Percentiles rank a stretch among this genome's conserved stretches.
phyloP scores from a whole-genome alignment of 2,329 filamentous ascomycete genomes.

The Fusarium liriodendri region DNA sequence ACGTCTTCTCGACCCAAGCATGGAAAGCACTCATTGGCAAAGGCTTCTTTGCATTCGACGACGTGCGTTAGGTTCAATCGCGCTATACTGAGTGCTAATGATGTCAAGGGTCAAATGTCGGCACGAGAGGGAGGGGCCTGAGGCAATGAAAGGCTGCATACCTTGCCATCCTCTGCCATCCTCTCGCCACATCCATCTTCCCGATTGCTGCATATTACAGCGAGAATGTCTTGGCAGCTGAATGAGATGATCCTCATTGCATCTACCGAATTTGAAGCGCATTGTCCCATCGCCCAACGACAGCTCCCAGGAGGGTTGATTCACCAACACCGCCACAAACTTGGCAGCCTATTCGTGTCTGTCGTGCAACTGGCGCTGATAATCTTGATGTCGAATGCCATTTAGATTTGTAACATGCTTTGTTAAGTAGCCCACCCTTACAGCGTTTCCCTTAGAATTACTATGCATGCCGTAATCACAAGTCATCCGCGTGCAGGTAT shows the following conservation, averaged over 20 bases:
- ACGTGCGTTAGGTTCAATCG: no score
- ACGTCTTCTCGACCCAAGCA: no score
- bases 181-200: background rate
- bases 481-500: background rate
- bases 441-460: accelerated
- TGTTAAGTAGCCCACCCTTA: background rate
- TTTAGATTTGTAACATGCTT: background rate
- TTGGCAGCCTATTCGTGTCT: background rate
- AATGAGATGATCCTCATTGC: background rate
- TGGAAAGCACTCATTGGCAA: no score
- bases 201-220: background rate
- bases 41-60: no score
- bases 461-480: background rate
- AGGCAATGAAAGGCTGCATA: background rate
- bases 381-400: background rate
- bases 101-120: no score
- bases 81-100: no score
- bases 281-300: background rate
- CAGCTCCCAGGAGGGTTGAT: background rate
- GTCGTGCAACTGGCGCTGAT: background rate
- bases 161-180: background rate
- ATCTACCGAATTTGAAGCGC: background rate
- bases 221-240: background rate
- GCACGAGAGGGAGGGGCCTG: background rate
- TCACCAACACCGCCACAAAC: background rate